Evolutionary conservation across 768 basidiomycete genomes (phyloP), one percentile per base, ranked within the genome.

Genomic region (Clathrus columnatus): DNA sequence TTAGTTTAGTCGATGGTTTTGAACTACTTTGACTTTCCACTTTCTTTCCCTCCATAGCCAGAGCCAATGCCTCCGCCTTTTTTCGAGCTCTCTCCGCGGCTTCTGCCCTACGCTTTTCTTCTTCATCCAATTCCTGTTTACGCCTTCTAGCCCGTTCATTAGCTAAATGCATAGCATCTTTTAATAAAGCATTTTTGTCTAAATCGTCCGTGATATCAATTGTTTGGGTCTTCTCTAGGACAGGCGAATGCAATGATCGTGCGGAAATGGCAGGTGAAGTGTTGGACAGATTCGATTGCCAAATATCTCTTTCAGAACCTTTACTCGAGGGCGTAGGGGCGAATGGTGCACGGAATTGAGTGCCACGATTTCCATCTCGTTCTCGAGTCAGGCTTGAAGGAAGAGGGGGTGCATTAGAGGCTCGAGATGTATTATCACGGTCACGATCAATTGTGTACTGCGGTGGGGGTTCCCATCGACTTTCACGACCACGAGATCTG

Each of bases 91-190:
- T 75, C 62, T 92, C 90, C 4, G 24, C 45, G 5, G 54, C 54
- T 30, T 55, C 54, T 30, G 21, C 24, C n/a, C 54, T 80, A 67
- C 85, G 84, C 47, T 80, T 84, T 64, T 89, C 83, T 16, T 87
- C 84, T 58, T 83, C 85, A 65, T 94, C 92, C 61, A 93, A 91
- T 50, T 85, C 78, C 62, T 88, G 84, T 47, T 89, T 73, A 52
- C 91, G 75, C 59, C 85, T 78, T 63, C 81, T 84, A 5, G 91
- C 91, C 41, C 90, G 79, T 59, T 88, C 90, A 1, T 91, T 91
- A 5, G 87, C 87, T 53, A 69, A 78, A 57, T 91, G 90, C 91
- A 93, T 92, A 17, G 66, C 62, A 23, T 59, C 54, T 50, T 61
- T 62, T 48, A 66, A 61, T 17, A 64, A 36, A 45, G 60, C 67